Evolutionary conservation across 495 filamentous ascomycete genomes (phyloP), one percentile per base, ranked within the genome.

Genomic region (Hypoxylon trugodes): DNA sequence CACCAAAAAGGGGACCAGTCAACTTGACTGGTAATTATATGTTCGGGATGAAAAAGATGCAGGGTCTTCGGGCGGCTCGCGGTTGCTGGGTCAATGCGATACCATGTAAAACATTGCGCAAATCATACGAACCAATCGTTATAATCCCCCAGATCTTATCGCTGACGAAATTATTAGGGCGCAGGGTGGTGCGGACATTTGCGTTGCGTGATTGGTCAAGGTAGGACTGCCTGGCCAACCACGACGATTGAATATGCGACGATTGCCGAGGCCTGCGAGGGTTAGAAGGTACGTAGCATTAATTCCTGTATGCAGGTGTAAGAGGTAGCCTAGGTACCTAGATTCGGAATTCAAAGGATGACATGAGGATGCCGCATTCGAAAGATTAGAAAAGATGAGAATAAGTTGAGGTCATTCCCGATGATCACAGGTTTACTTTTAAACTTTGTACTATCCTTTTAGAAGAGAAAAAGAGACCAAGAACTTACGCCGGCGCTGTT

Each of bases 31-130:
- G 47, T 1, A 42, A 16, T 15, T 25, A 41, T 18, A 19, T 12
- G 30, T 9, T 43, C 21, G 28, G 12, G 19, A 46, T 16, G 30
- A 22, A 19, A 40, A n/a, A 36, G 21, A n/a, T 57, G 37, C 52
- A 55, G 40, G 38, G 36, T 19, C 52, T 35, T 21, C 12, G 28
- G 35, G 42, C 22, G 41, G 12, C 36, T 46, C 30, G 56, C 43
- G 51, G 63, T 57, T 66, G 63, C 56, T 53, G 40, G 63, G 63
- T 45, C 50, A 66, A 57, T 25, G n/a, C n/a, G n/a, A n/a, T n/a
- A n/a, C n/a, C n/a, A 21, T 47, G 10, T 8, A 15, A 38, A 60
- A 50, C 38, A 18, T 61, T 52, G 42, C 33, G 58, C 41, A 26
- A 7, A 12, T 4, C 33, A n/a, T 33, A 35, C 35, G 33, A 54